Percentiles rank a stretch among this genome's conserved stretches.
These are phyloP conservation scores for Solanum sejunctum DNA, from an alignment of 257 asterid genomes.

Conservation along the genomic window DNA sequence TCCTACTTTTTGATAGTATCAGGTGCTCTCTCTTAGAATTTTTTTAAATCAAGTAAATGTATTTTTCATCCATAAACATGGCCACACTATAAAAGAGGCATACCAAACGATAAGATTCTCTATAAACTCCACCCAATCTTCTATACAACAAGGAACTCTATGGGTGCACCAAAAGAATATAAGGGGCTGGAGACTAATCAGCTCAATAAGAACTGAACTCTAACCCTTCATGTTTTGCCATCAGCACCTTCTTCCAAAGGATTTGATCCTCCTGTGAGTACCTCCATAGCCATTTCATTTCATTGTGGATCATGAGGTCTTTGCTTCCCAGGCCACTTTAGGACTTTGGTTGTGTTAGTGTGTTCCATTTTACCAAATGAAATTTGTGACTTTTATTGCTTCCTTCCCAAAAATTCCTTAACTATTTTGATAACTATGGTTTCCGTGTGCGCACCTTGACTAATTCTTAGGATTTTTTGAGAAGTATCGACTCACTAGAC, in stretches of 20 bases:
- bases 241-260: not conserved
- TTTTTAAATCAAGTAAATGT: not conserved
- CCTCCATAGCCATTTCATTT: not conserved
- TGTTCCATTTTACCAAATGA: not conserved
- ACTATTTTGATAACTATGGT: not conserved
- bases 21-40: not conserved
- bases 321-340: not conserved
- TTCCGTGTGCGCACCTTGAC: not conserved
- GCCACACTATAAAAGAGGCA: not conserved
- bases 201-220: not conserved
- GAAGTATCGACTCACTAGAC: no score
- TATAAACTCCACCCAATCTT: not conserved
- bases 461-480: not conserved
- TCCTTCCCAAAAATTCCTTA: not conserved
- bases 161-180: not conserved
- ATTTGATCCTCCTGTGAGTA: not conserved
- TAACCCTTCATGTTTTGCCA: not conserved
- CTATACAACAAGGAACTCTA: not conserved
- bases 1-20: not conserved
- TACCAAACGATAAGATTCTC: not conserved
- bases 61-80: not conserved
- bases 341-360: not conserved
- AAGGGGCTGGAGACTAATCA: not conserved
- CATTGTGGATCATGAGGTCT: not conserved
- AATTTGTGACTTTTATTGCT: not conserved